Conservation (phyloP, 2,329 filamentous ascomycete genomes). For the Colletotrichum lentis region DNA sequence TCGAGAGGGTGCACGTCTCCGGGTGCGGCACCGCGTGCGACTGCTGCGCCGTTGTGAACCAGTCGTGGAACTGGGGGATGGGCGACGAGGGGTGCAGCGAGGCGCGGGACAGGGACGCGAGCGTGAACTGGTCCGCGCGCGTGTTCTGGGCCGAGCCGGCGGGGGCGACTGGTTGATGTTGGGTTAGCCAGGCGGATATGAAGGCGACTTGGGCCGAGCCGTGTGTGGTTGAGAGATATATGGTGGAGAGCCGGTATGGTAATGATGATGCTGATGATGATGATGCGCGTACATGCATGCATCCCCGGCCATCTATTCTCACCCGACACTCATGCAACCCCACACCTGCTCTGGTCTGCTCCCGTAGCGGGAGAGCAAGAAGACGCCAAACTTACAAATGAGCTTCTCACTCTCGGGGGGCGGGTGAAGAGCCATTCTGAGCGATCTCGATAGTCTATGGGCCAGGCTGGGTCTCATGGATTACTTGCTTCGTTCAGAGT, state of each 20-base stretch:
- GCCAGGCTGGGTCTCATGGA: slow-evolving; percentile 31
- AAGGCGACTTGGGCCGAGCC: neutral
- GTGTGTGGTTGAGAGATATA: slow-evolving; percentile 7
- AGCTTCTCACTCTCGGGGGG: slow-evolving; percentile 54
- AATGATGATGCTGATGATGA: neutral
- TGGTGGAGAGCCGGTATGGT: neutral
- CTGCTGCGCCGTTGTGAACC: slow-evolving; percentile 80
- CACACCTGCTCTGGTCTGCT: neutral
- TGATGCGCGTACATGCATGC: no score
- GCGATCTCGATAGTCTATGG: slow-evolving; percentile 28
- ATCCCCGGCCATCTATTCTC: neutral
- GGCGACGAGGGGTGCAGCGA: slow-evolving; percentile 72
- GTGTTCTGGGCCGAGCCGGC: slow-evolving; percentile 63
- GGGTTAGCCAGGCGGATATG: slow-evolving; percentile 19
- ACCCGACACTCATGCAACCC: neutral
- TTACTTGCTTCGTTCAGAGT: neutral
- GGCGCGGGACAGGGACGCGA: slow-evolving; percentile 64
- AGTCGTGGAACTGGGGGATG: slow-evolving; percentile 84
- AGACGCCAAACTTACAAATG: slow-evolving; percentile 55
- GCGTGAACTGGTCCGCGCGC: slow-evolving; percentile 80
- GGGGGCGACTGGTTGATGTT: slow-evolving; percentile 64
- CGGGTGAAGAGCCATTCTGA: slow-evolving; percentile 57
- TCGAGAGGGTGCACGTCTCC: slow-evolving; percentile 88
- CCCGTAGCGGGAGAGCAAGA: neutral
- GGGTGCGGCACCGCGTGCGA: slow-evolving; percentile 69